Evolutionary conservation across 345 rosid genomes (phyloP).

Genomic region (Reutealis trisperma): DNA sequence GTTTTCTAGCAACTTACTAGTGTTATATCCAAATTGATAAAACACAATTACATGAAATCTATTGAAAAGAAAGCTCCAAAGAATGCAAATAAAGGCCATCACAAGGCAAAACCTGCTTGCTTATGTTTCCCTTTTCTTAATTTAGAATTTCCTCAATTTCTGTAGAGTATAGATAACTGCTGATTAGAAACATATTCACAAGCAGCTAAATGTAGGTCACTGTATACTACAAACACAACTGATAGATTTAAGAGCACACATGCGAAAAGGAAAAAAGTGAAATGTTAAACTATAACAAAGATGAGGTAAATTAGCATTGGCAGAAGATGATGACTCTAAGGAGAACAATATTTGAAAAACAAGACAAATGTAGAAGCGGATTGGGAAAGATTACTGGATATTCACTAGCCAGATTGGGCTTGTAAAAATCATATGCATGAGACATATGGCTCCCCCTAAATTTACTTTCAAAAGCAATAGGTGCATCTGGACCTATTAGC

Average conservation of each 20-base stretch:
- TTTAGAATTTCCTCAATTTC: no score
- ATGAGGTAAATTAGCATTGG: neutral
- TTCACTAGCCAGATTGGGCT: constrained; percentile 99
- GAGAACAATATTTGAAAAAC: neutral
- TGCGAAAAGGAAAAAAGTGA: neutral
- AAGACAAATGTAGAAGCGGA: constrained; percentile 12
- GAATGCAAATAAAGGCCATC: neutral
- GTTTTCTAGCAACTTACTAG: no score
- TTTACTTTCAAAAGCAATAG: constrained; percentile 92
- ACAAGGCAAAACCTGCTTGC: neutral
- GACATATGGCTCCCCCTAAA: constrained; percentile 93
- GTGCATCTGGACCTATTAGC: constrained; percentile 94
- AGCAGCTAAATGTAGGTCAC: neutral
- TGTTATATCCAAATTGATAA: neutral
- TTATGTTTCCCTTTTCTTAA: neutral
- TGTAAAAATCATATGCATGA: constrained; percentile 98
- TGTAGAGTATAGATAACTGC: no score
- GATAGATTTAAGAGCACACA: neutral
- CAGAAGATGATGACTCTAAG: neutral
- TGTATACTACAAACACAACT: neutral
- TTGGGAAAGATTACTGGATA: constrained; percentile 66
- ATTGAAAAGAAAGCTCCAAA: neutral
- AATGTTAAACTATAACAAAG: no score
- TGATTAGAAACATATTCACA: no score
- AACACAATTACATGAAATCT: neutral